These are phyloP conservation scores for Colletotrichum cereale DNA, from an alignment of 2,329 filamentous ascomycete genomes.

Conservation along the genomic window DNA sequence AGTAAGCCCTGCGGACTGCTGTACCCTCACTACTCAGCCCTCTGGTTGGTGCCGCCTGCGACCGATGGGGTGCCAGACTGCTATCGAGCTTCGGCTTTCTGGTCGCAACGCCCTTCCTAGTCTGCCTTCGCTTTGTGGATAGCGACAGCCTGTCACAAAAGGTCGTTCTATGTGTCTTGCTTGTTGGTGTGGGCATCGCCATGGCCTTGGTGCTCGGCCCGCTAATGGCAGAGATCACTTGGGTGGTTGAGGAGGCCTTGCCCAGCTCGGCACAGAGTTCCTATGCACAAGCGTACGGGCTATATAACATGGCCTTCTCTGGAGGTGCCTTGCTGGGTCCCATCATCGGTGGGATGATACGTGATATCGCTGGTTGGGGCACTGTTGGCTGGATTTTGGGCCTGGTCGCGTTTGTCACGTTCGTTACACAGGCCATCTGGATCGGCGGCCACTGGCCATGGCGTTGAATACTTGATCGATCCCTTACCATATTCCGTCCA, in stretches of 20 bases:
- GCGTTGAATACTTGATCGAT: no score
- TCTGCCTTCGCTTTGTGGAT: conserved; percentile 50
- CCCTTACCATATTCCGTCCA: no score
- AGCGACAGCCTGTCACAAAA: conserved; percentile 34
- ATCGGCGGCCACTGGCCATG: neutral
- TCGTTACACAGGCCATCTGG: neutral
- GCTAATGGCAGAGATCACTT: conserved; percentile 53
- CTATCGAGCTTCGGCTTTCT: conserved; percentile 50
- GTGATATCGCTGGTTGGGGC: conserved; percentile 48
- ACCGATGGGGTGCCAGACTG: conserved; percentile 53
- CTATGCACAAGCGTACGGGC: conserved; percentile 47
- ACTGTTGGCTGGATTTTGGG: neutral
- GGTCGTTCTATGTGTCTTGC: conserved; percentile 44
- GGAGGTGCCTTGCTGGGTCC: conserved; percentile 50
- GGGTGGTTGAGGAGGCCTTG: conserved; percentile 44
- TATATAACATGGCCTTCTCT: conserved; percentile 53
- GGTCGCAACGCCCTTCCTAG: conserved; percentile 50
- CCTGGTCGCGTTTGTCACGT: neutral
- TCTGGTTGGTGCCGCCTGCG: conserved; percentile 43
- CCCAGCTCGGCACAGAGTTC: conserved; percentile 44
- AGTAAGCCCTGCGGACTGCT: no score
- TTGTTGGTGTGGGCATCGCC: conserved; percentile 48
- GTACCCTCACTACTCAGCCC: conserved; percentile 49
- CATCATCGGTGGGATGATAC: conserved; percentile 51
- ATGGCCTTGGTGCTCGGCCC: conserved; percentile 50